These are phyloP conservation scores for Sarocladium oryzae DNA, from an alignment of 2,329 filamentous ascomycete species.

Conservation along the genomic window DNA sequence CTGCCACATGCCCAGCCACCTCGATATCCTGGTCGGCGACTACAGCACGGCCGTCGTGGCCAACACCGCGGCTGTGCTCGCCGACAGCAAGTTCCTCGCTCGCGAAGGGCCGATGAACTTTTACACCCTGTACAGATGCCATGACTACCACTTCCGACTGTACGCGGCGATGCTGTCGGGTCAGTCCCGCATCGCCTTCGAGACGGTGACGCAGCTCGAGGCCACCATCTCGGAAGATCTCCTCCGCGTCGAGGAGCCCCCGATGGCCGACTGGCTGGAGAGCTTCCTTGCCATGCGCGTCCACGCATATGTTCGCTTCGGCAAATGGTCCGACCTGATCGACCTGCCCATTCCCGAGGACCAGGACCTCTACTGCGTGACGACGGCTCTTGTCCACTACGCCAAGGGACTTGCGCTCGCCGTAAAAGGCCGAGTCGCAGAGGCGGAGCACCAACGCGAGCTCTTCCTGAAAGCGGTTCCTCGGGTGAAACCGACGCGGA, in stretches of 20 bases:
- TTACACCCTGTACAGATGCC: slow-evolving; percentile 69
- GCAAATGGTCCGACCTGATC: slow-evolving; percentile 62
- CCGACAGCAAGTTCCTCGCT: slow-evolving; percentile 60
- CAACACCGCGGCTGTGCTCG: slow-evolving; percentile 59
- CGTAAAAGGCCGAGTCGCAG: slow-evolving; percentile 44
- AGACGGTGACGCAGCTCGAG: slow-evolving; percentile 55
- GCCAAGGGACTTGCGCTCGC: slow-evolving; percentile 62
- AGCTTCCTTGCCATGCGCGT: slow-evolving; percentile 60
- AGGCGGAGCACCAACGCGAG: slow-evolving; percentile 45
- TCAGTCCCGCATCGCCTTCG: slow-evolving; percentile 53
- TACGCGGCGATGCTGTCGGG: slow-evolving; percentile 76
- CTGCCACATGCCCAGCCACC: slow-evolving; percentile 70
- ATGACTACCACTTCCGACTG: slow-evolving; percentile 68
- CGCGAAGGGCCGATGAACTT: slow-evolving; percentile 59
- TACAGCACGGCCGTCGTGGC: slow-evolving; percentile 60
- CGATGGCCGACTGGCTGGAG: slow-evolving; percentile 77
- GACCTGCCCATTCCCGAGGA: slow-evolving; percentile 51
- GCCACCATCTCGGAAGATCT: slow-evolving; percentile 55
- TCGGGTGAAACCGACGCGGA: slow-evolving; percentile 51
- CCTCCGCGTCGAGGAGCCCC: slow-evolving; percentile 56
- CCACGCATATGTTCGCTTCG: slow-evolving; percentile 68
- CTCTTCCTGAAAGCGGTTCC: slow-evolving; percentile 46
- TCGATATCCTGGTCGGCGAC: slow-evolving; percentile 68
- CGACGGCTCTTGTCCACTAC: slow-evolving; percentile 62
- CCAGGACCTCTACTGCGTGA: slow-evolving; percentile 57